Base-by-base conservation (phyloP, 2,329 filamentous ascomycete species). In the Hymenoscyphus linearis region DNA sequence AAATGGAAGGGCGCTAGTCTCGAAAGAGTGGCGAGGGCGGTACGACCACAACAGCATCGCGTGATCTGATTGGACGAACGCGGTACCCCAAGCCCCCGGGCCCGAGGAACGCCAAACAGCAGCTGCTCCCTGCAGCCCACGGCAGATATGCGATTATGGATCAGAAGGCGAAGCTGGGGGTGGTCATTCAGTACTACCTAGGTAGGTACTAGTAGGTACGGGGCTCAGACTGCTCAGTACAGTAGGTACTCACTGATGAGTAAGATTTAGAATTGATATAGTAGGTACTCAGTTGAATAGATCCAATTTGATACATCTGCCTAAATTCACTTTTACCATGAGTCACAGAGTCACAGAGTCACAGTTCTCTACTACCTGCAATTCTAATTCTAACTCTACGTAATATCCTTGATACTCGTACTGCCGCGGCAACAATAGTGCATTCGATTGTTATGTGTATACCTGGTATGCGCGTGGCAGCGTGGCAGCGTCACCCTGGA, bases 1-100 rank as follows among this genome's bases (percentile, higher is more conserved):
- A 62, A 66, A 7, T 16, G 61, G 40, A 2, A 13, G 16, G 40
- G 50, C 62, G 66, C 67, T 69, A 70, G 58, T 10, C 61, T 60
- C 16, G 55, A 66, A 64, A 50, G 40, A 16, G 12, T 47, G 16
- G 18, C n/a, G 40, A 47, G 40, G 40, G n/a, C 12, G 7, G 40
- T 47, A n/a, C 55, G 55, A 60, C 53, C 64, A 61, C 61, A 66
- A 64, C 61, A 66, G 57, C 59, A 36, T 16, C 18, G 52, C 37
- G 18, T 36, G 25, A 25, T 57, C 44, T 62, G 55, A 64, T 64
- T 66, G 62, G 65, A 57, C 25, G 35, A 26, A 27, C 22, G 40
- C 40, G 40, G 40, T 25, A 16, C 40, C 40, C 31, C 31, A 31
- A 31, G 31, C 27, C 27, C 27, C 27, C 27, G 7, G 7, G 27